Evolutionary conservation across 345 rosid species (phyloP).

Genomic region (Luvunga scandens): DNA sequence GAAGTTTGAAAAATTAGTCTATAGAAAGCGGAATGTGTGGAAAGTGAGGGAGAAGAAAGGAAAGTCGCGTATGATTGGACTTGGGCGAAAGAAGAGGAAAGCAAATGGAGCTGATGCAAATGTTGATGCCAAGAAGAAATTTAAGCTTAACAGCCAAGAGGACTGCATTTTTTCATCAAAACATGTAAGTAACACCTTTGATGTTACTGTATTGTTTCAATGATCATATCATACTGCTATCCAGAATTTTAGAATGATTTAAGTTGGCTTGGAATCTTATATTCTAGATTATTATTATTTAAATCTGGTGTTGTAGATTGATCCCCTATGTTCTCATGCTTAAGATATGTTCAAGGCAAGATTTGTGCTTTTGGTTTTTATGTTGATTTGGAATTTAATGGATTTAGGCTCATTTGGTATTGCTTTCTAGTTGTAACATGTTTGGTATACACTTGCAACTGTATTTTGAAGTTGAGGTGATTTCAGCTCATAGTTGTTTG

Average conservation of each 20-base stretch:
- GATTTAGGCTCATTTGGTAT: neutral
- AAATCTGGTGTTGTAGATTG: neutral
- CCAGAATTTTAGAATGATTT: neutral
- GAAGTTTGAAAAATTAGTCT: slow-evolving; percentile 86
- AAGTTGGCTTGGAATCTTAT: neutral
- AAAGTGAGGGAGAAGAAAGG: slow-evolving; percentile 84
- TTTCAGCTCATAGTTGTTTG: too few species aligned
- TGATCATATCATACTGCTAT: neutral
- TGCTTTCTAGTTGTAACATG: too few species aligned
- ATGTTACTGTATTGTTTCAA: neutral
- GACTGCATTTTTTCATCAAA: slow-evolving; percentile 12
- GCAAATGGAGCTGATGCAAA: slow-evolving; percentile 32
- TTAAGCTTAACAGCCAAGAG: slow-evolving; percentile 30
- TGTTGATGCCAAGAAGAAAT: slow-evolving; percentile 42
- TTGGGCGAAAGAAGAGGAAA: slow-evolving; percentile 64
- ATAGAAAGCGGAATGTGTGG: slow-evolving; percentile 74
- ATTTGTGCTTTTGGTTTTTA: neutral
- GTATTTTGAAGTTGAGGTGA: too few species aligned
- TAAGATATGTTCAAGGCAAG: neutral
- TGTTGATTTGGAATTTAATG: neutral
- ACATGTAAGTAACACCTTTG: slow-evolving; percentile 23
- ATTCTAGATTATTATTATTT: neutral
- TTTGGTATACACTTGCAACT: too few species aligned
- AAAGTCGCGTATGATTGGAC: slow-evolving; percentile 40
- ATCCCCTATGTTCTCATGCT: neutral